A percentile compares a stretch with the other conserved stretches of the same genome.
Conservation (phyloP, 129 eudicot genomes). For the carrot (Daucus carota) region DH1_v3.0 NC_030385.2:8525001-8525500, state of each 20-base stretch:
- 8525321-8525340: constrained; percentile 20
- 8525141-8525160: constrained; percentile 22
- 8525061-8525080: constrained; percentile 48
- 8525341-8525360: constrained; percentile 17
- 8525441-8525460: constrained; percentile 2
- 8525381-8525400: constrained; percentile 23
- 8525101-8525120: constrained; percentile 7
- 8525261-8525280: constrained; percentile 24
- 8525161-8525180: constrained; percentile 36
- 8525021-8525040: constrained; percentile 23
- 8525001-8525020: constrained; percentile 18
- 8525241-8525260: constrained; percentile 29
- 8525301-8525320: constrained; percentile 28
- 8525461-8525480: constrained; percentile 15
- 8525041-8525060: constrained; percentile 24
- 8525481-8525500: constrained; percentile 23
- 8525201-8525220: constrained; percentile 6
- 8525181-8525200: constrained; percentile 21
- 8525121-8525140: constrained; percentile 20
- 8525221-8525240: constrained; percentile 32
- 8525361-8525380: constrained; percentile 20
- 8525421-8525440: constrained; percentile 15
- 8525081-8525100: constrained; percentile 27
- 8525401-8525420: constrained; percentile 20
- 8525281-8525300: constrained; percentile 35